A percentile compares a stretch with the other conserved stretches of the same genome.
Evolutionary conservation across 2,329 filamentous ascomycete species (phyloP).

Genomic region (Xylaria sp.): DNA sequence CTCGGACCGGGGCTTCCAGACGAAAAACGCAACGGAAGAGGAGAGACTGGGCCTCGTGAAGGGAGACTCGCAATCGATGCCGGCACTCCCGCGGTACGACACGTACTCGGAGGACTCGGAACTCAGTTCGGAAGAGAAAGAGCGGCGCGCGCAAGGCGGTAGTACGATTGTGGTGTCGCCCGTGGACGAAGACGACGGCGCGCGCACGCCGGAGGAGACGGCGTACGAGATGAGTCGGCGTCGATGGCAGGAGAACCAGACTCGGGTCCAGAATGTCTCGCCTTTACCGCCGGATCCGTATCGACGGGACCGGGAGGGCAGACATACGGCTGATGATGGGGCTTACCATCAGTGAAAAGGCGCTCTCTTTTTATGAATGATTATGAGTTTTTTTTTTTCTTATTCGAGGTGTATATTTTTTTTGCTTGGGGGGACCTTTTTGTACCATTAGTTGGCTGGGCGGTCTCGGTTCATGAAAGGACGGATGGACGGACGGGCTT

Average conservation of each 20-base stretch:
- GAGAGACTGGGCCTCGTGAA: conserved; percentile 79
- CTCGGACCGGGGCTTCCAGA: conserved; percentile 34
- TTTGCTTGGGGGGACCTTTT: too few relatives aligned
- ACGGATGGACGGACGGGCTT: too few relatives aligned
- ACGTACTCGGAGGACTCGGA: conserved; percentile 8
- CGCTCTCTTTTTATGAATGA: conserved; percentile 12
- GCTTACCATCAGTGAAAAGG: conserved; percentile 17
- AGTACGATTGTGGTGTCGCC: too few relatives aligned
- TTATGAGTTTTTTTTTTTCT: conserved; percentile 8
- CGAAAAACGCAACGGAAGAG: conserved; percentile 66
- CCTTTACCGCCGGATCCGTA: conserved; percentile 19
- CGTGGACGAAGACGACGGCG: conserved; percentile 5
- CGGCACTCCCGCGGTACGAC: conserved; percentile 35
- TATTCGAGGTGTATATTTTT: neutral
- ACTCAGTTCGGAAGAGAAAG: conserved; percentile 25
- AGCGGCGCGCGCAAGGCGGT: too few relatives aligned
- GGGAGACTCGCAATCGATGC: conserved; percentile 49
- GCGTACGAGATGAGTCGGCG: conserved; percentile 28
- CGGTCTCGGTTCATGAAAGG: neutral
- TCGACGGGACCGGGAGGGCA: neutral
- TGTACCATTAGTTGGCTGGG: too few relatives aligned
- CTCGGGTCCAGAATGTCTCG: conserved; percentile 19
- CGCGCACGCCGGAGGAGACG: conserved; percentile 28
- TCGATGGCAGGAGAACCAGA: conserved; percentile 26
- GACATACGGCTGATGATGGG: conserved; percentile 17